Base-by-base conservation (phyloP, 2,329 filamentous ascomycete species). In the Fusarium sulawesiense region DNA sequence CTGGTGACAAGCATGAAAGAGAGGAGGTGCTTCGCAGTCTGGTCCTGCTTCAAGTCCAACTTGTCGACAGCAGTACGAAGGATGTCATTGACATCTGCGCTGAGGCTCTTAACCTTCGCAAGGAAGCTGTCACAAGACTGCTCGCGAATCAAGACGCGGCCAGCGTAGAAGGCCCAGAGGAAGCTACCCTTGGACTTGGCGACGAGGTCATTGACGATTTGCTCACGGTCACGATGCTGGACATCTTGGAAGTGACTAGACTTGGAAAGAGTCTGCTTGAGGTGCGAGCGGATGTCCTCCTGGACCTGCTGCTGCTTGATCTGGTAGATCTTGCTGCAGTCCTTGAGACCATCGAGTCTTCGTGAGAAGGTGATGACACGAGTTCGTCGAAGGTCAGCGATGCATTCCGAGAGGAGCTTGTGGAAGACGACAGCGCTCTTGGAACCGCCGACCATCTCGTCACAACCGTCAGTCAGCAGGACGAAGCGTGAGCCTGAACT, bases 391-490 rank as follows among this genome's bases (percentile, higher is more conserved):
- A 78, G 73, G 34, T 76, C 74, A 13, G 71, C 67, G 12, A 80
- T 66, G 53, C 72, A 72, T 7, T 74, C 64, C 25, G 78, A 75
- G 10, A 82, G 76, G 2, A 71, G 56, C 46, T 76, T 76, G 67
- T 80, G 76, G 32, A 82, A 73, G 2, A 21, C n/a, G 8, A 57
- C 44, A n/a, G 75, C 76, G 13, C 62, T 71, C 16, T 68, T 72
- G 8, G 68, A 53, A 4, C 71, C 73, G 6, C 76, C 78, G 0
- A 62, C 62, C 14, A 80, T 74, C 58, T 80, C 77, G 23, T 82
- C 79, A 9, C 81, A 76, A 5, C 79, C 80, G 51, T 83, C 81
- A 6, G 79, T 72, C 56, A 82, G 70, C 45, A 83, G 72, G 4
- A 78, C 73, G 4, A 82, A 66, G 4, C 77, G 66, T 10, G 73